Evolutionary conservation across 306 rosid species (phyloP), one percentile per base, ranked within the genome.

Genomic region (Rosa rugosa): DNA sequence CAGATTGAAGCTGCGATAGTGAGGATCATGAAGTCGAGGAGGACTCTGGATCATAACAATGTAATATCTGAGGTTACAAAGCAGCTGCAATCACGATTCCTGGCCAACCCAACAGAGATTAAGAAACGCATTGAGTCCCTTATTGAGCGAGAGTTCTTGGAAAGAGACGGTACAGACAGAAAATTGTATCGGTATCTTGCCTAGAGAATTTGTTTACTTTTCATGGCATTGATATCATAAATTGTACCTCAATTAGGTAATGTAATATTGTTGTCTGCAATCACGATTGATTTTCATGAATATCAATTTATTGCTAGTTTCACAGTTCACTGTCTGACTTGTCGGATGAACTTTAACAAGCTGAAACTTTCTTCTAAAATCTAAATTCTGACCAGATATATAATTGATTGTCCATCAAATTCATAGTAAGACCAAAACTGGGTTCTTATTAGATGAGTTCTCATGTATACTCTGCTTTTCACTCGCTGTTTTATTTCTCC

Each of bases 101-200:
- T 91, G 5, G 85, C 94, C 18, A 91, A 94, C 78, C 97, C 96
- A 0, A 90, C 88, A 0, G 96, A 90, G 83, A 86, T 94, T 46
- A 94, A 94, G 81, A 94, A 89, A 82, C 88, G 96, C 67, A 90
- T 94, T 0, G 99, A 93, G 83, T 91, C 98, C 71, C 95, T 93
- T 20, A 87, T 93, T n/a, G 96, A 93, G 85, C 76, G 96, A 76
- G 98, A 93, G 12, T 93, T 94, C 81, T 75, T 94, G 89, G 97
- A 90, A 84, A 85, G 98, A 81, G 97, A 94, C 80, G 51, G 71
- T 27, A 72, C 44, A 18, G 97, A 93, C 86, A 80, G 88, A 83
- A 90, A 85, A 75, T 42, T 86, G 81, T 90, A 91, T 74, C 89
- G 91, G 44, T 91, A 90, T 83, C 88, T 91, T 86, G 92, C 96